Evolutionary conservation across 768 basidiomycete genomes (phyloP), one percentile per base, ranked within the genome.

Genomic region (Pleurotus tuoliensis): DNA sequence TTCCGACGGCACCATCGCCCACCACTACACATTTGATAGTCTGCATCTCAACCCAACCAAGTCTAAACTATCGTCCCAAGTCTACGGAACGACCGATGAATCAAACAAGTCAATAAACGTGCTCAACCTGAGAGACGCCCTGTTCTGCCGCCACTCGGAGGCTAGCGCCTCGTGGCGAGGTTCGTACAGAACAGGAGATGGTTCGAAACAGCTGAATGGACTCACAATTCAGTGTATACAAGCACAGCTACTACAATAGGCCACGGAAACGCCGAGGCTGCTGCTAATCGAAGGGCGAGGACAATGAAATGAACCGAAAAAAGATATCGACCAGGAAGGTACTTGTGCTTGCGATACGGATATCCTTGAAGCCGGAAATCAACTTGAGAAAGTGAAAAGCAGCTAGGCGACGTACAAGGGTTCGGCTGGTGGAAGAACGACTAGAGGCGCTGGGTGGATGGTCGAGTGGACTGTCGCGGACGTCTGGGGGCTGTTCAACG

Each of bases 21-120:
- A 96, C 94, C 56, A 94, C 94, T 69, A 96, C 94, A 74, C 94
- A 95, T 77, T 97, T 96, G 72, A 96, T 97, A 55, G 94, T 97
- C 71, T 97, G 94, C 94, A 96, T 96, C 58, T 67, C 73, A 70
- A 59, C 2, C 55, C 47, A 56, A 44, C 43, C 24, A 41, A 54
- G 47, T 60, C 64, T 64, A 56, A 53, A 56, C 41, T 6, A 53
- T 39, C 59, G 51, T 50, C 34, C 41, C 16, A 43, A 40, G 40
- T 50, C 50, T 24, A 37, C 45, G 5, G 37, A 22, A 40, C 50
- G n/a, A 44, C 18, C 38, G 20, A 43, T 43, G 22, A 16, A 61
- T 62, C 64, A 63, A 55, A 60, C 57, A 39, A 41, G 51, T 37
- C 24, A 43, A 51, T 24, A 25, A 13, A 47, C 34, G 49, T 24